Conservation (phyloP, 495 filamentous ascomycete genomes). For the Hypoxylon crocopeplum region DNA sequence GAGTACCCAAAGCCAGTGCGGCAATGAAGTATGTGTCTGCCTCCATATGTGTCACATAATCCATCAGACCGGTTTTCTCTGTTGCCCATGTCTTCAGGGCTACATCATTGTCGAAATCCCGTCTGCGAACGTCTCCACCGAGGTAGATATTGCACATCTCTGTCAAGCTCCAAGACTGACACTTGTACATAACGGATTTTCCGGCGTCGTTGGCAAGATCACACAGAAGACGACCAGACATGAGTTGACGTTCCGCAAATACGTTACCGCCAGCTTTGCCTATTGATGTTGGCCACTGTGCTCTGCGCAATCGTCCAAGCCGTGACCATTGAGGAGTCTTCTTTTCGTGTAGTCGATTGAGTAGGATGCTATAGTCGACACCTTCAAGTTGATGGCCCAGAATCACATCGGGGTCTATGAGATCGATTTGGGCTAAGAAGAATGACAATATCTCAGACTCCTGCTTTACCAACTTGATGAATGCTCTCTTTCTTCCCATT, state of each 20-base stretch:
- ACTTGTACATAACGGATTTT: conserved; percentile 96
- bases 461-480: conserved; percentile 78
- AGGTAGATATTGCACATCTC: conserved; percentile 96
- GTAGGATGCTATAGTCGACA: conserved; percentile 89
- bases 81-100: conserved; percentile 89
- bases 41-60: conserved; percentile 91
- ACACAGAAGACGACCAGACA: conserved; percentile 88
- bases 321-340: conserved; percentile 93
- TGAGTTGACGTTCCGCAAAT: conserved; percentile 88
- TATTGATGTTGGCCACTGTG: conserved; percentile 87
- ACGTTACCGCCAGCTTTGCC: conserved; percentile 86
- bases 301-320: conserved; percentile 82
- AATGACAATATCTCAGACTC: conserved; percentile 83
- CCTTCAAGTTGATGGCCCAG: conserved; percentile 97
- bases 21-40: conserved; percentile 95
- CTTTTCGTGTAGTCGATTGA: conserved; percentile 86
- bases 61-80: conserved; percentile 84
- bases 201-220: conserved; percentile 96
- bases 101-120: conserved; percentile 85
- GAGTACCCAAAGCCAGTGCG: conserved; percentile 82
- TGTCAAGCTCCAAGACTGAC: conserved; percentile 95
- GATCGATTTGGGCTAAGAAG: conserved; percentile 86
- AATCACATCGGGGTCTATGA: conserved; percentile 89
- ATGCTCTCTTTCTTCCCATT: conserved; percentile 65
- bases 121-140: conserved; percentile 66